Evolutionary conservation across 2,329 filamentous ascomycete species (phyloP), one percentile per base, ranked within the genome.

Genomic region (Thermothelomyces thermophilus): DNA sequence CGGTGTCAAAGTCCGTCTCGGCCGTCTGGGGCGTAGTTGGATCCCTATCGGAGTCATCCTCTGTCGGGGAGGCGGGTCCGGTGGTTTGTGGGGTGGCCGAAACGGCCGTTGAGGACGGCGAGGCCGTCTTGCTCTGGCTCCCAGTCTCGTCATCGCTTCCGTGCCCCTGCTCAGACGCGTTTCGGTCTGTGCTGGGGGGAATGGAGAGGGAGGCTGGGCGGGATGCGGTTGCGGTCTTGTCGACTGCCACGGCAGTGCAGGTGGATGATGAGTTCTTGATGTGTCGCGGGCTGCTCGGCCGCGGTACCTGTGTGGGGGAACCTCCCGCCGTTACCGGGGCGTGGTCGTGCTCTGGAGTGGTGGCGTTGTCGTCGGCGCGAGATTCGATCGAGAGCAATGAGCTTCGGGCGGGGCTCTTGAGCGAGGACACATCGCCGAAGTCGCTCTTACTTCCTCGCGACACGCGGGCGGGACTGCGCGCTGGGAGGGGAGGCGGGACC

Each of bases 401-500:
- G 48, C 73, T 70, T 48, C 73, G 69, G 5, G 77, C 63, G 13
- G 78, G 77, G 58, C 76, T 81, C 57, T 66, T 68, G 10, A 76
- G 64, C n/a, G 63, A 65, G 53, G 56, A 65, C 2, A 87, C 65
- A 70, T 91, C 65, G 69, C 82, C 62, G 75, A 86, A 72, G 67
- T 86, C 68, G 65, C 77, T 64, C 62, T 70, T 75, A 58, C 72
- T 73, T 3, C 68, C 71, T 36, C 73, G 68, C 3, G 77, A 80
- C 19, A 68, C 63, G 73, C 87, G 58, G 66, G 83, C 82, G 1
- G 88, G 85, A 62, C 86, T 95, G 41, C 90, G 76, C 3, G 80
- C 76, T 1, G 90, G 90, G 11, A 95, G 76, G 8, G 86, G 82
- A 1, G 90, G 90, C 1, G 88, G 80, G 1, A 83, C 68, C 31